phyloP scores from a whole-genome alignment of 73 alveolate genomes.

The Paramecium bursaria region DNA sequence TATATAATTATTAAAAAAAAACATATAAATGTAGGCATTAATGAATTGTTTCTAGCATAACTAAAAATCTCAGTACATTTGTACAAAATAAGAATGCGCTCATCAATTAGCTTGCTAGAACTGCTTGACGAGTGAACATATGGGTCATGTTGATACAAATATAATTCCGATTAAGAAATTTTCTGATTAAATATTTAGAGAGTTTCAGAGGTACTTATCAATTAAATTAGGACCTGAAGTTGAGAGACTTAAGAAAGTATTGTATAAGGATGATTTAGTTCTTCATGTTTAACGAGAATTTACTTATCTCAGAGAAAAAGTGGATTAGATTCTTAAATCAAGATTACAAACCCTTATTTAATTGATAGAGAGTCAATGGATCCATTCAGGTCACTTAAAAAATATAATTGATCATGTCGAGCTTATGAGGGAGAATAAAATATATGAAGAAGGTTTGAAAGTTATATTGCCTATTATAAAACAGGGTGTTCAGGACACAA shows the following conservation, averaged over 20 bases:
- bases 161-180: slow-evolving; percentile 24
- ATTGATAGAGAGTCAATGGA: slow-evolving; percentile 25
- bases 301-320: slow-evolving; percentile 6
- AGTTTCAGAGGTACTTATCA: slow-evolving; percentile 10
- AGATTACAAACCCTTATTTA: neutral
- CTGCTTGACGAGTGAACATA: slow-evolving; percentile 8
- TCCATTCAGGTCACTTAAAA: neutral
- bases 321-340: neutral
- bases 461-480: slow-evolving; percentile 4
- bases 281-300: slow-evolving; percentile 20
- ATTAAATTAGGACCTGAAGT: slow-evolving; percentile 41
- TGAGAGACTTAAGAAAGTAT: slow-evolving; percentile 26
- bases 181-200: slow-evolving; percentile 8
- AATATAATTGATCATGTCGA: slow-evolving; percentile 32
- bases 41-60: slow-evolving; percentile 52
- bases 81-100: neutral
- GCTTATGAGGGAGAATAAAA: slow-evolving; percentile 16
- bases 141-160: slow-evolving; percentile 34
- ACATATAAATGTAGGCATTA: neutral
- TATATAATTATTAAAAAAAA: slow-evolving; percentile 32
- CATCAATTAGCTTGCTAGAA: slow-evolving; percentile 9
- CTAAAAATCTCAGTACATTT: neutral
- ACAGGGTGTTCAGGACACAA: slow-evolving; percentile 11
- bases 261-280: slow-evolving; percentile 9
- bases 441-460: slow-evolving; percentile 55